A percentile compares a stretch with the other conserved stretches of the same genome.
Conservation (phyloP, 805 yeast species). For the Teunomyces tritomae region DNA sequence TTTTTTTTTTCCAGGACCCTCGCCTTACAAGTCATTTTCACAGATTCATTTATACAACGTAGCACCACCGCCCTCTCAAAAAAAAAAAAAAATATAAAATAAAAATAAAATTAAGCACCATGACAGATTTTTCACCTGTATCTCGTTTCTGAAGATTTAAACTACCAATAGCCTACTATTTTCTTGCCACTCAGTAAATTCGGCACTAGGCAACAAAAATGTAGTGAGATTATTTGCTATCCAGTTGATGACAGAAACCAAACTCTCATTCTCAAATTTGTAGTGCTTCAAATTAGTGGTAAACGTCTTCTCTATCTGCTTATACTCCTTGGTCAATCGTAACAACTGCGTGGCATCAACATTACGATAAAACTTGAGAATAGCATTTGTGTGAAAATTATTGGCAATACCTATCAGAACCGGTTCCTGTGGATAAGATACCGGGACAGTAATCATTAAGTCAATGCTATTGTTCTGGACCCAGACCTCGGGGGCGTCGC, state of each 20-base stretch:
- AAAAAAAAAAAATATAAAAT: too few species aligned
- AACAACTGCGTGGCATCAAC: slow-evolving; percentile 15
- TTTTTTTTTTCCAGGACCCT: too few species aligned
- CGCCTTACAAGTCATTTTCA: background rate
- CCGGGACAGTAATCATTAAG: slow-evolving; percentile 32
- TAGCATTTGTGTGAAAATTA: slow-evolving; percentile 29
- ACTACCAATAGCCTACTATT: background rate
- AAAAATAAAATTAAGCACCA: too few species aligned
- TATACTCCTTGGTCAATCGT: slow-evolving; percentile 18
- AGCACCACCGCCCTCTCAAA: too few species aligned
- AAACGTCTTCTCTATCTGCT: slow-evolving; percentile 27
- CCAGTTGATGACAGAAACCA: slow-evolving; percentile 32
- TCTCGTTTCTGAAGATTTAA: background rate
- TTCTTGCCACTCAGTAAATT: slow-evolving; percentile 4
- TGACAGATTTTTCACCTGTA: background rate
- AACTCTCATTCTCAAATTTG: slow-evolving; percentile 13
- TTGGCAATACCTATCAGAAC: slow-evolving; percentile 23
- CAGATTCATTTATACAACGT: background rate
- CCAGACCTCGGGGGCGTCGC: slow-evolving; percentile 30
- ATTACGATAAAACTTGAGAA: slow-evolving; percentile 20
- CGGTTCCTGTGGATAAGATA: slow-evolving; percentile 27
- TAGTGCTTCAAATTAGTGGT: background rate
- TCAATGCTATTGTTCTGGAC: slow-evolving; percentile 22
- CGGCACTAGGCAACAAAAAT: slow-evolving; percentile 12
- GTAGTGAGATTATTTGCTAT: slow-evolving; percentile 25